Percentiles rank a stretch among this genome's conserved stretches.
Evolutionary conservation across 140 eudicot genomes (phyloP).

Genomic region (Bidens hawaiensis): DNA sequence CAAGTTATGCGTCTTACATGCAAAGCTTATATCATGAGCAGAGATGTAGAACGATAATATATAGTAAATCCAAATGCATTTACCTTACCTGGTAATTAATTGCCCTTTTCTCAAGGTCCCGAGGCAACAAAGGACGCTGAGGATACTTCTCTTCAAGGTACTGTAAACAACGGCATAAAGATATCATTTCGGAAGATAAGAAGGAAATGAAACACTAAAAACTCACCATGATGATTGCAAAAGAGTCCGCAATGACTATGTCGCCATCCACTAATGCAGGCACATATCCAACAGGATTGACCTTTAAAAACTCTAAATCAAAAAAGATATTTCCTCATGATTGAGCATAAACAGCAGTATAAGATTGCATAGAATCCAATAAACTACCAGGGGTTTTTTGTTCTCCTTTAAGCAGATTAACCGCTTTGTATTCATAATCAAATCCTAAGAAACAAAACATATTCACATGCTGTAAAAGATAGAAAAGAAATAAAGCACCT

Average conservation of each 20-base stretch:
- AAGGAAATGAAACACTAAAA: not conserved
- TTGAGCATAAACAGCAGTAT: not conserved
- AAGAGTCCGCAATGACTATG: slow-evolving; percentile 65
- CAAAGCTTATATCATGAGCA: too few species aligned
- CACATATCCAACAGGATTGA: slow-evolving; percentile 80
- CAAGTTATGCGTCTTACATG: too few species aligned
- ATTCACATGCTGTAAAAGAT: not conserved
- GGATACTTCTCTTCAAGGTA: slow-evolving; percentile 86
- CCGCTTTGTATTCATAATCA: slow-evolving; percentile 68
- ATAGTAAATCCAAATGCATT: slow-evolving; percentile 2
- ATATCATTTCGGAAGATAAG: not conserved
- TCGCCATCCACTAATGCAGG: slow-evolving; percentile 84
- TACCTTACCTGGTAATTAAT: slow-evolving; percentile 64
- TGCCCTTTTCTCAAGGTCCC: slow-evolving; percentile 52
- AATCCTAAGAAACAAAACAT: slow-evolving; percentile 39
- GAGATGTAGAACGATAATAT: too few species aligned
- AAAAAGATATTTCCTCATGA: not conserved
- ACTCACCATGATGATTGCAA: slow-evolving; percentile 75
- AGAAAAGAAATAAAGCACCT: slow-evolving; percentile 41
- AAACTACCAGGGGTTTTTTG: slow-evolving; percentile 57
- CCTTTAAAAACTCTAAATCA: slow-evolving; percentile 50
- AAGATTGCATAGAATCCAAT: too few species aligned
- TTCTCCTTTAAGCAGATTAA: slow-evolving; percentile 67
- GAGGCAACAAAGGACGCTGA: slow-evolving; percentile 52
- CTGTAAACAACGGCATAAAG: slow-evolving; percentile 22